A percentile compares a stretch with the other conserved stretches of the same genome.
Evolutionary conservation across 208 protist genomes (phyloP).

Genomic region (Trypanosoma grayi): DNA sequence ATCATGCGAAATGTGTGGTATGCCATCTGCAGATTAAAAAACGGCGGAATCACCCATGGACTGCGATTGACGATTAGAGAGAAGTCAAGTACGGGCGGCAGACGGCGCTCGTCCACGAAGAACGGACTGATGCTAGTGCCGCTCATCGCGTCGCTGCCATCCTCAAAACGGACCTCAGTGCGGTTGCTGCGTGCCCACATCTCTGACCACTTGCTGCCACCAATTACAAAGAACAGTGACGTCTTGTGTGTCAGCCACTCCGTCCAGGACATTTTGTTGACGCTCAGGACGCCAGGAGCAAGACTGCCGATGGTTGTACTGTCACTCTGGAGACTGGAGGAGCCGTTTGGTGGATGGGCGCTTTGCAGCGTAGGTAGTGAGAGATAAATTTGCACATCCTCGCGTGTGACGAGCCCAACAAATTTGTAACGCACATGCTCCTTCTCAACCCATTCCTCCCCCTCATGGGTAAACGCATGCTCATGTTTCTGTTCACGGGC

Average conservation of each 20-base stretch:
- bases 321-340: conserved; percentile 23
- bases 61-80: conserved; percentile 87
- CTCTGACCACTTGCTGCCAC: conserved; percentile 23
- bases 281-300: conserved; percentile 32
- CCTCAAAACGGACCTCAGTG: not conserved
- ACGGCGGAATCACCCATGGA: conserved; percentile 84
- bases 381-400: conserved; percentile 83
- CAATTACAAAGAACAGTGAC: conserved; percentile 52
- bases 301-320: conserved; percentile 49
- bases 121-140: not conserved
- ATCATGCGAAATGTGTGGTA: conserved; percentile 91
- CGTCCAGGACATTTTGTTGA: conserved; percentile 74
- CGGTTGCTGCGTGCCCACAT: conserved; percentile 4
- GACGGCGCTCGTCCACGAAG: conserved; percentile 19
- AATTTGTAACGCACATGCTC: conserved; percentile 58
- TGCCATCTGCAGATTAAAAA: conserved; percentile 84
- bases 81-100: conserved; percentile 68
- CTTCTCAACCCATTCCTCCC: not conserved
- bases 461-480: not conserved
- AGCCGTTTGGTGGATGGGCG: not conserved
- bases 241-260: conserved; percentile 75
- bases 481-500: no score
- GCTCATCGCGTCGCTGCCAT: not conserved
- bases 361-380: conserved; percentile 48
- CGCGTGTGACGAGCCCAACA: conserved; percentile 83